Evolutionary conservation across 331 rosid species (phyloP), one percentile per base, ranked within the genome.

Genomic region (Saraca asoca): DNA sequence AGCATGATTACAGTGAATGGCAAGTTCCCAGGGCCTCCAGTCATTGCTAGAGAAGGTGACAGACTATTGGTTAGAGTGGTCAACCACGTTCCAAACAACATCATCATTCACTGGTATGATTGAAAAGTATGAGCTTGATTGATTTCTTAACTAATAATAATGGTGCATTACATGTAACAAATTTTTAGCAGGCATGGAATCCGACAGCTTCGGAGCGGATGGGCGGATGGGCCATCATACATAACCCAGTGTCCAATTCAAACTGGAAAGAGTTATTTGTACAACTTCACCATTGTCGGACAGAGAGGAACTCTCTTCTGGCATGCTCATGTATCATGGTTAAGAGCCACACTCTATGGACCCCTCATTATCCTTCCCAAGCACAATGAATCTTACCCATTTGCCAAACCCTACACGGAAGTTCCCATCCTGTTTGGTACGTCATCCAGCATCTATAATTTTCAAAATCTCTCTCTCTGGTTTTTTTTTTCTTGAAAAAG

Each of bases 301-400:
- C 79, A 70, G 41, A 76, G 83, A 54, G 88, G 85, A 55, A 72
- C 81, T 69, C 70, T 80, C 17, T 72, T 73, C 43, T 84, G 83
- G n/a, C n/a, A n/a, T n/a, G n/a, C n/a, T n/a, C n/a, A n/a, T n/a
- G n/a, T n/a, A n/a, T n/a, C n/a, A n/a, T 78, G 86, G 84, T 63
- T 71, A 20, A 64, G 81, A 59, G 62, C 74, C 29, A 74, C 80
- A 6, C 18, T 83, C 18, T 80, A 75, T 62, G 86, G 83, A 50
- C 76, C 82, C 48, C 70, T 81, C 33, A 51, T 78, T 49, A 75
- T 77, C 67, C 77, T 72, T 24, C 81, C 84, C 13, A 69, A 18
- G 56, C 74, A 4, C 41, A 70, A 73, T 7, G 66, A 50, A 7
- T 44, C 79, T 13, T 76, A 76, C 66, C 85, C 81, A 39, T 76